Evolutionary conservation across 805 yeast genomes (phyloP), one percentile per base, ranked within the genome.

Genomic region (Kazachstania kunashirensis): DNA sequence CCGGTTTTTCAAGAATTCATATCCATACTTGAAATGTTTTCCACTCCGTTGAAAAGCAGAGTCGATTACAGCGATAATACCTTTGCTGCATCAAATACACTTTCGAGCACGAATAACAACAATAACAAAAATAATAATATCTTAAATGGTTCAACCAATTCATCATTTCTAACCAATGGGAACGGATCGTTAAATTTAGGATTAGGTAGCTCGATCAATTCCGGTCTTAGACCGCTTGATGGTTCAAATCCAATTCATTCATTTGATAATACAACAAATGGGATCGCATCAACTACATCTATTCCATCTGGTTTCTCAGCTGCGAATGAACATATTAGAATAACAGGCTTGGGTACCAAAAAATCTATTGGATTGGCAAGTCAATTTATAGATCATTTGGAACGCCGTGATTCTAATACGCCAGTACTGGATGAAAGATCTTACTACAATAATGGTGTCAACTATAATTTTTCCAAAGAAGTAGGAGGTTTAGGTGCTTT

Each of bases 391-490:
- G 68, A 76, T 25, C 59, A 71, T 63, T 52, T 79, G 61, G 53
- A 73, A 59, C 49, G 73, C 61, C 55, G 83, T 66, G 68, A 76
- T 71, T 58, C 73, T 56, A 66, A 68, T 61, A 41, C 88, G 65
- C 50, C 73, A 60, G 40, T 76, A 62, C 50, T 73, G 61, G 65
- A 82, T 66, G 65, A 63, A 41, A 55, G 62, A 31, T 55, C 64
- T 0, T 63, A 61, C 41, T 63, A 73, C 33, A 74, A 76, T 29
- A 70, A 71, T 46, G 73, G 80, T 33, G 77, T 76, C 36, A 68
- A 79, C 43, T 86, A 83, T 52, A 79, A 76, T 50, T 83, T 75
- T 55, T 76, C 73, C 43, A 73, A 69, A 45, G 66, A 63, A 7
- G 50, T 59, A 2, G 66, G 64, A 16, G 68, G 68, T 0, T 45